Evolutionary conservation across 1,139 yeast genomes (phyloP).

Genomic region (Hemisphaericaspora xylanilytica): DNA sequence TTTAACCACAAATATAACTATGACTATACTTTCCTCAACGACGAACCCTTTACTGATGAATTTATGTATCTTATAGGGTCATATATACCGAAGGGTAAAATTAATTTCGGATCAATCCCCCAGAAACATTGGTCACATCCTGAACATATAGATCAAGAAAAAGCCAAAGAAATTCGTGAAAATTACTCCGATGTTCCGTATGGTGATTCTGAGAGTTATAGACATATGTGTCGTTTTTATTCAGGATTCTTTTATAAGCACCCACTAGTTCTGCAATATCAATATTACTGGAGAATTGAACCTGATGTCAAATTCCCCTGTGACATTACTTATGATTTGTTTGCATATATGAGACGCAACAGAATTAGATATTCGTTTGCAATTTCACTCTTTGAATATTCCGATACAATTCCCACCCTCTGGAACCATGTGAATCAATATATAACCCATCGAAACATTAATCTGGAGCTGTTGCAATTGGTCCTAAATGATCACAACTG

Average conservation of each 20-base stretch:
- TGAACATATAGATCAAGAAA: conserved; percentile 22
- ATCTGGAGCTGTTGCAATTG: conserved; percentile 15
- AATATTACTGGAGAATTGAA: conserved; percentile 37
- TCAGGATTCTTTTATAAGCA: conserved; percentile 36
- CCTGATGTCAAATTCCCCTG: conserved; percentile 31
- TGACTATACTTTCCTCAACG: conserved; percentile 38
- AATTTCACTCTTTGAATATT: conserved; percentile 32
- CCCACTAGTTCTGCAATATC: conserved; percentile 27
- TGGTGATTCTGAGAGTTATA: conserved; percentile 30
- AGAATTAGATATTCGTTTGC: conserved; percentile 28
- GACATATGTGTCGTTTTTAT: conserved; percentile 39
- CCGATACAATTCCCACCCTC: conserved; percentile 31
- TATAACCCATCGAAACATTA: conserved; percentile 14
- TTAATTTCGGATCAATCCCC: conserved; percentile 32
- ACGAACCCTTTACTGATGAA: conserved; percentile 26
- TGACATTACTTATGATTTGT: conserved; percentile 31
- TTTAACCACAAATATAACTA: conserved; percentile 56
- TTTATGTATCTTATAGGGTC: conserved; percentile 23
- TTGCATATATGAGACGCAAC: conserved; percentile 22
- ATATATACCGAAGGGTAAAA: conserved; percentile 21
- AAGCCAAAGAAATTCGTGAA: conserved; percentile 17
- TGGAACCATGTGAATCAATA: conserved; percentile 26
- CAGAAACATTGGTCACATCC: conserved; percentile 34
- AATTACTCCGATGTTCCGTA: conserved; percentile 21
- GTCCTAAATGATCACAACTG: conserved; percentile 17